phyloP scores from a whole-genome alignment of 352 stramenopile species.

The Pythium biforme region DNA sequence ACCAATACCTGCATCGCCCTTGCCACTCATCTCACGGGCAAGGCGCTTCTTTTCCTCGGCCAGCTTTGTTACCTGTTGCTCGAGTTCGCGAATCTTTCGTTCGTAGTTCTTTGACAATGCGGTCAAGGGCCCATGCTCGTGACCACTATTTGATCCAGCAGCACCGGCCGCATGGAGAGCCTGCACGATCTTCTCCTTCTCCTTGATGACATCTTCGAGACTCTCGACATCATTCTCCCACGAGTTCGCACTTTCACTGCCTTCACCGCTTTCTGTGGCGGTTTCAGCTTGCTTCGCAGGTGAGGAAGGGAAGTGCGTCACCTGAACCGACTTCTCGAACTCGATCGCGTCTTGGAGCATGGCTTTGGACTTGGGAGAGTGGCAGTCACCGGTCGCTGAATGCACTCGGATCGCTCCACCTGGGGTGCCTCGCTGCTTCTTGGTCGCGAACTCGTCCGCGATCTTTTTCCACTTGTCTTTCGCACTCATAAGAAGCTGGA shows the following conservation, averaged over 20 bases:
- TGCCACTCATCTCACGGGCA: conserved; percentile 21
- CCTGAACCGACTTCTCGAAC: conserved; percentile 33
- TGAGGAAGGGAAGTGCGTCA: conserved; percentile 17
- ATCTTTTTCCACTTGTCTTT: conserved; percentile 75
- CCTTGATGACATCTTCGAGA: conserved; percentile 44
- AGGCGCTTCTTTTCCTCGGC: conserved; percentile 32
- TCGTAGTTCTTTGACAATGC: conserved; percentile 40
- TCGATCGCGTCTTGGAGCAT: conserved; percentile 37
- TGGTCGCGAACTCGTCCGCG: conserved; percentile 39
- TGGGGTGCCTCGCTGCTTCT: conserved; percentile 18
- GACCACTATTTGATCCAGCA: neutral
- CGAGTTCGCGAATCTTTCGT: conserved; percentile 38
- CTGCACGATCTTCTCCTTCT: conserved; percentile 52
- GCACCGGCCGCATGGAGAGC: conserved; percentile 16
- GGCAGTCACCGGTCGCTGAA: conserved; percentile 11
- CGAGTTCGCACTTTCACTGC: conserved; percentile 3
- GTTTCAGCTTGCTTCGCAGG: conserved; percentile 5
- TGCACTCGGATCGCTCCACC: conserved; percentile 15
- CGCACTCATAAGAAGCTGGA: conserved; percentile 41
- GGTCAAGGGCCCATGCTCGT: conserved; percentile 29
- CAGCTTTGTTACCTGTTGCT: conserved; percentile 30
- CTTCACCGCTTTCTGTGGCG: neutral
- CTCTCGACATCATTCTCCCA: conserved; percentile 31
- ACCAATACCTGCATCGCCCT: neutral
- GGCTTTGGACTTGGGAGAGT: conserved; percentile 26